Evolutionary conservation across 192 early-diverging fungal species (phyloP).

Genomic region (Entrophospora sp.): DNA sequence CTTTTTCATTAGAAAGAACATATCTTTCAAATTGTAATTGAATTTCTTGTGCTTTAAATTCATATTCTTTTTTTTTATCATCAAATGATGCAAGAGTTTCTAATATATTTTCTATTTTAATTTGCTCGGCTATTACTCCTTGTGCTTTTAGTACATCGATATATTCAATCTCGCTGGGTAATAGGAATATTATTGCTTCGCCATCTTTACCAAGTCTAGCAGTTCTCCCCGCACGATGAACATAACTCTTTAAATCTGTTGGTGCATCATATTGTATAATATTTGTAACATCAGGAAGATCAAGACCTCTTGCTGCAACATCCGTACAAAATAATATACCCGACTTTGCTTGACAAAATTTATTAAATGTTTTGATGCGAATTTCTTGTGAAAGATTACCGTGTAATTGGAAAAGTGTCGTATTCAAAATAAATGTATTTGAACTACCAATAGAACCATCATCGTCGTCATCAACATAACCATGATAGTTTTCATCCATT

Average conservation of each 20-base stretch:
- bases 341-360: slow-evolving; percentile 75
- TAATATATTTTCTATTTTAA: slow-evolving; percentile 53
- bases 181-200: slow-evolving; percentile 84
- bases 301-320: slow-evolving; percentile 90
- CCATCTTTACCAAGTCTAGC: slow-evolving; percentile 86
- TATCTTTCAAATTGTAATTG: slow-evolving; percentile 63
- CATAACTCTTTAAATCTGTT: slow-evolving; percentile 87
- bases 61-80: slow-evolving; percentile 35
- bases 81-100: slow-evolving; percentile 48
- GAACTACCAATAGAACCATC: slow-evolving; percentile 44
- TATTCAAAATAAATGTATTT: slow-evolving; percentile 56
- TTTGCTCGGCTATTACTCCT: slow-evolving; percentile 42
- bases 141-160: slow-evolving; percentile 55
- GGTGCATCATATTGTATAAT: slow-evolving; percentile 78
- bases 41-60: slow-evolving; percentile 38
- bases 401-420: slow-evolving; percentile 75
- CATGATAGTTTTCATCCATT: slow-evolving; percentile 27
- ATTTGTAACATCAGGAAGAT: slow-evolving; percentile 78
- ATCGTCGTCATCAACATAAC: too few relatives aligned
- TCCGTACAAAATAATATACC: slow-evolving; percentile 90
- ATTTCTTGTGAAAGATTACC: slow-evolving; percentile 76
- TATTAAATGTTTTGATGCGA: slow-evolving; percentile 66
- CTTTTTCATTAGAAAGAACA: slow-evolving; percentile 50
- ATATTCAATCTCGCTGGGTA: slow-evolving; percentile 84
- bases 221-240: slow-evolving; percentile 92